Evolutionary conservation across 257 asterid species (phyloP).

Genomic region (Petrea volubilis): DNA sequence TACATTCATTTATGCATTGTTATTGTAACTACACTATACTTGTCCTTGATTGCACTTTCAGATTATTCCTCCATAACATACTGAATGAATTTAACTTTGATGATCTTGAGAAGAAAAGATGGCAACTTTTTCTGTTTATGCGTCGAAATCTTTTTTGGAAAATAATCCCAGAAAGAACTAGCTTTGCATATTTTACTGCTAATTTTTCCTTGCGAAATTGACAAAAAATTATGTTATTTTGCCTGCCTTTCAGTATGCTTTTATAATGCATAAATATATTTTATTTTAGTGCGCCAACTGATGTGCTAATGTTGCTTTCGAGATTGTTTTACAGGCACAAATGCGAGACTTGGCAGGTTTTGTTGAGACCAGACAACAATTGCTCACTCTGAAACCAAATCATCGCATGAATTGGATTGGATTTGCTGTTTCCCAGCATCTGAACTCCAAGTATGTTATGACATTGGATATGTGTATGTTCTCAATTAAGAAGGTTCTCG

Average conservation of each 20-base stretch:
- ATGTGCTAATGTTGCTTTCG: slow-evolving; percentile 25
- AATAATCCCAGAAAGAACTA: not conserved
- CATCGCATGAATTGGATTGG: slow-evolving; percentile 99
- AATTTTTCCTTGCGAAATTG: not conserved
- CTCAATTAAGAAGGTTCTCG: not conserved
- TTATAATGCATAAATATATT: not conserved
- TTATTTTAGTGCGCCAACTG: not conserved
- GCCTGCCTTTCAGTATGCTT: not conserved
- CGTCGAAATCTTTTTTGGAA: not conserved
- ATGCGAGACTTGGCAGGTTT: slow-evolving; percentile 99
- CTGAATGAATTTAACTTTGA: not conserved
- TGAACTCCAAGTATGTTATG: slow-evolving; percentile 68
- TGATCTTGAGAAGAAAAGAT: not conserved
- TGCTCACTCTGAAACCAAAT: slow-evolving; percentile 91
- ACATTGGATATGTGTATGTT: slow-evolving; percentile 9
- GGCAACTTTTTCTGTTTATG: not conserved
- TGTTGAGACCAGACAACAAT: slow-evolving; percentile 95
- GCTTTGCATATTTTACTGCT: not conserved
- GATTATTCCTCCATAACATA: not conserved
- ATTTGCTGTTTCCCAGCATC: slow-evolving; percentile 94
- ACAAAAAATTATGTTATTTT: not conserved
- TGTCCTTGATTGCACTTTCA: not conserved
- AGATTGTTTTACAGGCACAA: slow-evolving; percentile 71
- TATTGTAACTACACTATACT: not conserved
- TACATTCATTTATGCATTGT: not conserved